Evolutionary conservation across 2,329 filamentous ascomycete genomes (phyloP).

Genomic region (Phyllosticta capitalensis): DNA sequence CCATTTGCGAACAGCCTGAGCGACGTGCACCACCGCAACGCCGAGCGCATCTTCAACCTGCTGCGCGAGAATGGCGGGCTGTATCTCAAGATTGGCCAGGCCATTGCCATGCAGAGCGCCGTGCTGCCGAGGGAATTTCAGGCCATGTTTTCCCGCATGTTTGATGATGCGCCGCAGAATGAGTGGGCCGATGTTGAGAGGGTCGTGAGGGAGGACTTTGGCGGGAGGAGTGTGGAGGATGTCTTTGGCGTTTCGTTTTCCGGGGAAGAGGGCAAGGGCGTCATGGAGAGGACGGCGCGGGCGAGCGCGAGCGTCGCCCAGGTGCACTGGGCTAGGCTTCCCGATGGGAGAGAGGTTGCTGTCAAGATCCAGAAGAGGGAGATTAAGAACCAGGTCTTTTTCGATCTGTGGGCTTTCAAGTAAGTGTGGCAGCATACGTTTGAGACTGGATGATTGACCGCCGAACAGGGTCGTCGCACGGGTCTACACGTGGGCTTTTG

Average conservation of each 20-base stretch:
- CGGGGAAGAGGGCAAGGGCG: slow-evolving; percentile 51
- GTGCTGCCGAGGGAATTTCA: slow-evolving; percentile 91
- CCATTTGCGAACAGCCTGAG: slow-evolving; percentile 62
- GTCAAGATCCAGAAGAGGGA: slow-evolving; percentile 96
- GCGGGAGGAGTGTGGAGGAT: slow-evolving; percentile 70
- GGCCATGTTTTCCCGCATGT: slow-evolving; percentile 93
- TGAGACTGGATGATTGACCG: slow-evolving; percentile 3
- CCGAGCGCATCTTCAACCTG: slow-evolving; percentile 71
- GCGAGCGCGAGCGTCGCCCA: slow-evolving; percentile 90
- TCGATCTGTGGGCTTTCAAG: slow-evolving; percentile 96
- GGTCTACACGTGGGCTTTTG: slow-evolving; percentile 80
- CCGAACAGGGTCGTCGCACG: slow-evolving; percentile 58
- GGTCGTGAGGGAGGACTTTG: slow-evolving; percentile 84
- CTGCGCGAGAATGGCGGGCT: slow-evolving; percentile 80
- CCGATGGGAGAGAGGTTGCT: slow-evolving; percentile 83
- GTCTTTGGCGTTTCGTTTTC: slow-evolving; percentile 84
- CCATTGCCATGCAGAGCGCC: slow-evolving; percentile 95
- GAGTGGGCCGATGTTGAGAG: slow-evolving; percentile 74
- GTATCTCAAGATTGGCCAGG: slow-evolving; percentile 96
- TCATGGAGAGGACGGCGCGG: slow-evolving; percentile 62
- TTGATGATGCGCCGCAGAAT: slow-evolving; percentile 94
- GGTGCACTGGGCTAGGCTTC: slow-evolving; percentile 84
- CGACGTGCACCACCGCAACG: slow-evolving; percentile 74
- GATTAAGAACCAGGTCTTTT: slow-evolving; percentile 80
- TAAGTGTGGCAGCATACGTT: slow-evolving; percentile 29